These are phyloP conservation scores for Talaromyces atroroseus DNA, from an alignment of 2,329 filamentous ascomycete species.

Conservation along the genomic window DNA sequence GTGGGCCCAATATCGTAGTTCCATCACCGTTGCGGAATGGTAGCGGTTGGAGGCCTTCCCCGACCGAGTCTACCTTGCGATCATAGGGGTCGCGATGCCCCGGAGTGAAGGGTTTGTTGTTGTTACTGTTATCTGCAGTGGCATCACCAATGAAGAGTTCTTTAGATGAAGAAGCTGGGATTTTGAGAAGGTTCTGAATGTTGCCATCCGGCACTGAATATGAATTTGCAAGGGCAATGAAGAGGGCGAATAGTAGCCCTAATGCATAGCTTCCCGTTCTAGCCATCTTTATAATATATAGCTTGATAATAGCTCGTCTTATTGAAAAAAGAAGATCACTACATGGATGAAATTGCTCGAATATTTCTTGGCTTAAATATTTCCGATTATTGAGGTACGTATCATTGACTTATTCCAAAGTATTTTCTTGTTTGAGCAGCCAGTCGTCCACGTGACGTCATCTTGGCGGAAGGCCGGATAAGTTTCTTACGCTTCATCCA, in stretches of 20 bases:
- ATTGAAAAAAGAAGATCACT: not conserved
- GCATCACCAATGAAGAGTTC: slow-evolving; percentile 21
- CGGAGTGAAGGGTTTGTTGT: slow-evolving; percentile 52
- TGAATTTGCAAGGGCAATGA: slow-evolving; percentile 1
- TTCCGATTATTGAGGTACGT: not conserved
- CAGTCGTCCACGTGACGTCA: not conserved
- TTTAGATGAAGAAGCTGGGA: slow-evolving; percentile 18
- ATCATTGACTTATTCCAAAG: not conserved
- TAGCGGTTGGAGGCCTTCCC: slow-evolving; percentile 18
- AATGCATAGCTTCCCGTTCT: not conserved
- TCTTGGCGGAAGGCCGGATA: not conserved
- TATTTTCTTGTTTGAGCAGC: not conserved
- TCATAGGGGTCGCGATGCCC: slow-evolving; percentile 58
- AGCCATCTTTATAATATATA: not conserved
- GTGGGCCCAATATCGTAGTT: slow-evolving; percentile 62
- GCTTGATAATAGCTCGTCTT: not conserved
- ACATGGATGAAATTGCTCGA: not conserved
- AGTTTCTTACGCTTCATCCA: too few relatives aligned
- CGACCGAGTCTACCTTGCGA: slow-evolving; percentile 56
- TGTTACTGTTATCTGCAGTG: not conserved
- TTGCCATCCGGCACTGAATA: slow-evolving; percentile 15
- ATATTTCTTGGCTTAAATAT: not conserved
- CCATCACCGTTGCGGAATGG: slow-evolving; percentile 62
- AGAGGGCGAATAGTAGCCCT: not conserved
- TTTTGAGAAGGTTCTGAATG: slow-evolving; percentile 33